phyloP scores from a whole-genome alignment of 225 moss, liverwort and hornwort genomes.

The Rhytidiadelphus loreus region DNA sequence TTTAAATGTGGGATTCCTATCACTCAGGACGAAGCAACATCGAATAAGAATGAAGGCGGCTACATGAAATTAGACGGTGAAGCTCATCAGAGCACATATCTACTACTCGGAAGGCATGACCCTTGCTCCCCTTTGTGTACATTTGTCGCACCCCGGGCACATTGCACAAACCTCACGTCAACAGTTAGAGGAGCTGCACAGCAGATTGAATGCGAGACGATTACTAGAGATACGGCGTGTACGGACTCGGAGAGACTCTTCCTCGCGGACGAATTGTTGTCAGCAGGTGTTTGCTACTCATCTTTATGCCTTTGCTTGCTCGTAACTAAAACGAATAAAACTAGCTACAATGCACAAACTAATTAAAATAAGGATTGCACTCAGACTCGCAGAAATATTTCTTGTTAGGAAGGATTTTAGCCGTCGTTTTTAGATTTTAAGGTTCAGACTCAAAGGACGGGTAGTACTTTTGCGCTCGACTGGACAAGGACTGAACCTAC shows the following conservation, averaged over 20 bases:
- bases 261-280: background rate
- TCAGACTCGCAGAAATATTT: background rate
- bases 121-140: background rate
- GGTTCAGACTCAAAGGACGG: background rate
- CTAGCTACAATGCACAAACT: background rate
- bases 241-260: background rate
- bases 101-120: background rate
- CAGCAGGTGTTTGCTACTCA: background rate
- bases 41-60: background rate
- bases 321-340: background rate
- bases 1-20: background rate
- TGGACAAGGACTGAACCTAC: background rate
- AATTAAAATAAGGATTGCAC: background rate
- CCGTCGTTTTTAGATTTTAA: background rate
- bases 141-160: background rate
- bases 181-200: background rate
- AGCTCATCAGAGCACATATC: background rate
- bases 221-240: background rate
- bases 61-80: constrained; percentile 1
- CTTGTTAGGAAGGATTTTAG: background rate
- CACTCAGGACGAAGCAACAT: background rate
- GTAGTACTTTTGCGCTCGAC: background rate
- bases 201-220: background rate
- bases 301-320: background rate
- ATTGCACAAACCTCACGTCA: background rate